Evolutionary conservation across 352 stramenopile species (phyloP).

Genomic region (Pythium phragmiticola): DNA sequence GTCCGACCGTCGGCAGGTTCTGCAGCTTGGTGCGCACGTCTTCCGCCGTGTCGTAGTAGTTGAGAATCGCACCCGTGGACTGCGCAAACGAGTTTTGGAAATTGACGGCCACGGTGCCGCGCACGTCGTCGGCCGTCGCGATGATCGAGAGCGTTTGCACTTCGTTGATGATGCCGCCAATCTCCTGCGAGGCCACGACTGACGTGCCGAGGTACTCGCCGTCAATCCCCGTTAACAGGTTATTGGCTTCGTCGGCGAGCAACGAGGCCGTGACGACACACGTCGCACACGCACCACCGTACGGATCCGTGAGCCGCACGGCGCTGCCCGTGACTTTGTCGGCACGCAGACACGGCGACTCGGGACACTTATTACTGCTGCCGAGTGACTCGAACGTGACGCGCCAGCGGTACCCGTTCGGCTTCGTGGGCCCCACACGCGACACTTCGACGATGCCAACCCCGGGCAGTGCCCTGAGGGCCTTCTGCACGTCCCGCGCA

Average conservation of each 20-base stretch:
- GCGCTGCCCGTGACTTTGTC: constrained; percentile 47
- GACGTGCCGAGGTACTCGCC: constrained; percentile 43
- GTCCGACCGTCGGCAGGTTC: constrained; percentile 56
- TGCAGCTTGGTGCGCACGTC: constrained; percentile 80
- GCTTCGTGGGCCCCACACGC: constrained; percentile 48
- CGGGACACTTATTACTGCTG: constrained; percentile 41
- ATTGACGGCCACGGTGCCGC: constrained; percentile 61
- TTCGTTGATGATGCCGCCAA: constrained; percentile 60
- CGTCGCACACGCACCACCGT: constrained; percentile 37
- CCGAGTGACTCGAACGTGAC: constrained; percentile 73
- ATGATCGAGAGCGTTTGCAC: constrained; percentile 55
- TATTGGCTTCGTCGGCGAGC: constrained; percentile 39
- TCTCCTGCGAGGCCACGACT: constrained; percentile 48
- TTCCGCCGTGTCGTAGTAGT: constrained; percentile 62
- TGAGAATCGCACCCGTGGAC: constrained; percentile 46
- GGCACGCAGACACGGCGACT: constrained; percentile 54
- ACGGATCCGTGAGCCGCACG: constrained; percentile 42
- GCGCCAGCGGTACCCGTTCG: constrained; percentile 63
- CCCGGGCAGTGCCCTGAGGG: constrained; percentile 44
- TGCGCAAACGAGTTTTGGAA: constrained; percentile 52
- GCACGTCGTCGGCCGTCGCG: constrained; percentile 41
- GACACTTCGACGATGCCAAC: constrained; percentile 58
- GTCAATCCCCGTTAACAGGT: constrained; percentile 33
- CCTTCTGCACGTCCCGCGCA: constrained; percentile 45
- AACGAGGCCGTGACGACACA: constrained; percentile 44